A percentile compares a stretch with the other conserved stretches of the same genome.
Evolutionary conservation across 139 green algal genomes (phyloP).

Genomic region (Ulvella scutata): DNA sequence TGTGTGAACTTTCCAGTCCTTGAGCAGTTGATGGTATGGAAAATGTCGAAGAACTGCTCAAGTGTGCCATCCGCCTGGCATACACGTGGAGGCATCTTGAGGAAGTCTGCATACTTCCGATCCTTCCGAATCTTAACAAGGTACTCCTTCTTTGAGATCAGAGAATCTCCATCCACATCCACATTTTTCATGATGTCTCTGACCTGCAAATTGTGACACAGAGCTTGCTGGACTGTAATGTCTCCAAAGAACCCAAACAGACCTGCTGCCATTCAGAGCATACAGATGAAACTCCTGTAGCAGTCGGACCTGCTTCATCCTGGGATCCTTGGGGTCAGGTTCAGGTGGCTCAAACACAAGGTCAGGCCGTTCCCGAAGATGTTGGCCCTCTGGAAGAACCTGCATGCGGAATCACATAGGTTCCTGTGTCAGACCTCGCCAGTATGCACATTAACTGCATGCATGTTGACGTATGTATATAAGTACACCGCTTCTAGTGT

Average conservation of each 20-base stretch:
- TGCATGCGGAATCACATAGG: too few species aligned
- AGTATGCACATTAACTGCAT: too few species aligned
- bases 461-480: too few species aligned
- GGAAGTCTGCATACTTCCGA: constrained; percentile 22
- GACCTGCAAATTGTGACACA: neutral
- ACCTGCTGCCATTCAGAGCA: neutral
- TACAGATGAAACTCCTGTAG: neutral
- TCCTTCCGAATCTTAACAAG: constrained; percentile 28
- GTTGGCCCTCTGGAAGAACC: neutral
- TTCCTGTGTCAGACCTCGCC: too few species aligned
- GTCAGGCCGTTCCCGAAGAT: neutral
- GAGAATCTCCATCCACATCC: constrained; percentile 22
- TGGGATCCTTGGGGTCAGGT: neutral
- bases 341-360: neutral
- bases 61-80: constrained; percentile 18
- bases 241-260: neutral
- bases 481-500: too few species aligned
- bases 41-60: constrained; percentile 19
- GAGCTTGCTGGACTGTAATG: neutral
- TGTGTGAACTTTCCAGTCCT: constrained; percentile 8
- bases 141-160: constrained; percentile 23
- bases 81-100: constrained; percentile 21
- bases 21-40: constrained; percentile 4
- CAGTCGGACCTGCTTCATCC: neutral
- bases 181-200: constrained; percentile 9